Percentiles rank a stretch among this genome's conserved stretches.
Conservation (phyloP, 768 basidiomycete genomes). For the Ramaria sp. region DNA sequence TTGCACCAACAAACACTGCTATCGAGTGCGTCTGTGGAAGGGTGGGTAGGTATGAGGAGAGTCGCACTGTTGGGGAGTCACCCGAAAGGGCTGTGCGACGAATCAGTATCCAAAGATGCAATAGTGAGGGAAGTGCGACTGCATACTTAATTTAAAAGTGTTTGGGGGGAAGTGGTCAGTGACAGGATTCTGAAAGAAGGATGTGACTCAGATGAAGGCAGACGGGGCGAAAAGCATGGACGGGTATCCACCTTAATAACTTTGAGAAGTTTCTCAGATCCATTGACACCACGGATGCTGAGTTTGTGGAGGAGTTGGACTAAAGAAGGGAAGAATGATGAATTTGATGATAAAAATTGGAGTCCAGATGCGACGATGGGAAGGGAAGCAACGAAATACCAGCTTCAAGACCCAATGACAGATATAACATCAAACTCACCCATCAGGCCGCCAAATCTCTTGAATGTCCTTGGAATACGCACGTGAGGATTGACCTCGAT, state of each 20-base stretch:
- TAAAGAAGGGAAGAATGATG: constrained; percentile 21
- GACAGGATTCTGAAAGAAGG: constrained; percentile 65
- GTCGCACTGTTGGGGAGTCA: constrained; percentile 70
- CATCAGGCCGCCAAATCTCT: constrained; percentile 97
- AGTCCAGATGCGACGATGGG: background rate
- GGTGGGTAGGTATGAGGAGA: constrained; percentile 77
- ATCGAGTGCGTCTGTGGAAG: constrained; percentile 82
- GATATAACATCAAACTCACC: constrained; percentile 35
- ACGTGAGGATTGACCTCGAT: constrained; percentile 99
- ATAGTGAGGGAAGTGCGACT: background rate
- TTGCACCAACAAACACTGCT: constrained; percentile 95
- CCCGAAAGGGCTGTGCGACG: constrained; percentile 70
- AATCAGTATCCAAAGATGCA: background rate
- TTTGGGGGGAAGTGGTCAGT: constrained; percentile 90
- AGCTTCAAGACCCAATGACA: background rate
- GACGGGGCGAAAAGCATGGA: constrained; percentile 2
- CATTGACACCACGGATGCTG: constrained; percentile 91
- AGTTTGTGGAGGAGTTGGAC: constrained; percentile 96
- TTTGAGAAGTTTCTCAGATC: constrained; percentile 92
- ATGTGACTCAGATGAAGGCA: background rate
- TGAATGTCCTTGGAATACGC: constrained; percentile 95
- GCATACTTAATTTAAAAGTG: constrained; percentile 83
- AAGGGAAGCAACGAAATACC: background rate
- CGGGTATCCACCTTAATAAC: constrained; percentile 71
- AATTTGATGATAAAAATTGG: background rate